Percentiles rank a stretch among this genome's conserved stretches.
These are phyloP conservation scores for Sphaerosporella brunnea DNA, from an alignment of 495 filamentous ascomycete genomes.

Conservation along the genomic window DNA sequence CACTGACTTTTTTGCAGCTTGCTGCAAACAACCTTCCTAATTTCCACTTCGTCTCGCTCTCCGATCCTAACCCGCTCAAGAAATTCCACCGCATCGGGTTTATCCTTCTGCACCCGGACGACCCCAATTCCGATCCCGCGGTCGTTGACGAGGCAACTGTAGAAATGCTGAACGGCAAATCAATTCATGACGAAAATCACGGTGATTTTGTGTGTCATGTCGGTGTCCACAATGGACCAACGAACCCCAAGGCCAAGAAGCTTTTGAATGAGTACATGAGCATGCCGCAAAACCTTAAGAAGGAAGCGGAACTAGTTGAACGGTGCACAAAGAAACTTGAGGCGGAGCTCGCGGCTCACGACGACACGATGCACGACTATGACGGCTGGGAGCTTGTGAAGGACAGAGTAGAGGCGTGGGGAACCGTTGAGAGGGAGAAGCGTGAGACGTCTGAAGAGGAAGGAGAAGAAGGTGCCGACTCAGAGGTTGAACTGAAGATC, in stretches of 20 bases:
- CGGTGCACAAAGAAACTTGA: conserved; percentile 53
- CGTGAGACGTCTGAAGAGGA: conserved; percentile 39
- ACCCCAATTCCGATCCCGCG: conserved; percentile 51
- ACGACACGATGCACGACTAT: conserved; percentile 17
- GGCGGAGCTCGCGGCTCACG: conserved; percentile 46
- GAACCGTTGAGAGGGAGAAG: conserved; percentile 49
- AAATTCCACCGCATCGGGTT: conserved; percentile 97
- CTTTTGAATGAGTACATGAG: conserved; percentile 39
- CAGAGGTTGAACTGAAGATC: conserved; percentile 48
- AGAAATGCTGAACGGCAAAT: conserved; percentile 86
- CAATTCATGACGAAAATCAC: conserved; percentile 75
- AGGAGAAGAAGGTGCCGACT: conserved; percentile 54
- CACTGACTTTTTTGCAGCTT: conserved; percentile 35
- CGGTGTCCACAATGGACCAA: conserved; percentile 78
- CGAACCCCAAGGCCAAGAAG: conserved; percentile 68
- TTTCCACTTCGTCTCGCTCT: conserved; percentile 32
- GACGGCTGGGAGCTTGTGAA: conserved; percentile 41
- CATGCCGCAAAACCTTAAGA: conserved; percentile 25
- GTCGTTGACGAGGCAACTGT: conserved; percentile 60
- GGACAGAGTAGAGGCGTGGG: conserved; percentile 56
- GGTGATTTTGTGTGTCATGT: conserved; percentile 97
- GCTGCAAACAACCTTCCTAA: conserved; percentile 21
- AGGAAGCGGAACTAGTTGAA: conserved; percentile 23
- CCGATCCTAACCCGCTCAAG: conserved; percentile 91
- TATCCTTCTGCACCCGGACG: conserved; percentile 42